Percentiles rank a stretch among this genome's conserved stretches.
Conservation (phyloP, 495 filamentous ascomycete species). For the Hypoxylon intermedium region DNA sequence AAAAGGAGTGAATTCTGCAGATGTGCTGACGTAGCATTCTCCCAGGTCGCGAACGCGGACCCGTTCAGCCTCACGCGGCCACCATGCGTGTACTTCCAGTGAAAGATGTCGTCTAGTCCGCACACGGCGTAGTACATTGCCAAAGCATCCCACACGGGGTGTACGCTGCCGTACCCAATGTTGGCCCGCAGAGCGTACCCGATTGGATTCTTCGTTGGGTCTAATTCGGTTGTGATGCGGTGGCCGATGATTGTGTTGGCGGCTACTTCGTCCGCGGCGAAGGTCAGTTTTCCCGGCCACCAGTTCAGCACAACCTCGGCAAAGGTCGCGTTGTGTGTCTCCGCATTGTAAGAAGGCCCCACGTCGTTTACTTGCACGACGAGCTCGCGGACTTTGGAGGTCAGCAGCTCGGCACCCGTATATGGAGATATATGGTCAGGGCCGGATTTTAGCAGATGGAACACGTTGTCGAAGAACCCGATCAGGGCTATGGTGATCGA, state of each 20-base stretch:
- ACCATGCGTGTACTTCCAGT: constrained; percentile 38
- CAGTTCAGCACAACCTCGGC: constrained; percentile 37
- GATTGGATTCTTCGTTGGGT: constrained; percentile 38
- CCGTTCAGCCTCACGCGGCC: constrained; percentile 30
- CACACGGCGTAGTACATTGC: constrained; percentile 56
- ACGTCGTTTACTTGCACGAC: constrained; percentile 41
- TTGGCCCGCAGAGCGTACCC: constrained; percentile 46
- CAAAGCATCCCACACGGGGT: constrained; percentile 68
- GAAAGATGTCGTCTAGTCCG: constrained; percentile 40
- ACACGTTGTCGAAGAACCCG: constrained; percentile 43
- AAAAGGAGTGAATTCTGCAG: constrained; percentile 43
- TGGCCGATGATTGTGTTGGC: constrained; percentile 34
- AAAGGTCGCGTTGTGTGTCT: constrained; percentile 26
- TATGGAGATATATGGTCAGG: constrained; percentile 37
- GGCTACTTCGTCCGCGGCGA: constrained; percentile 41
- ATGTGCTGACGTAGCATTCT: constrained; percentile 21
- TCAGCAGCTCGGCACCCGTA: constrained; percentile 54
- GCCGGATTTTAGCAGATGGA: constrained; percentile 36
- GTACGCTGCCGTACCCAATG: constrained; percentile 71
- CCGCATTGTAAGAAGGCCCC: constrained; percentile 39
- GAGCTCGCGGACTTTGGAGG: constrained; percentile 49
- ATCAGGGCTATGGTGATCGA: constrained; percentile 41
- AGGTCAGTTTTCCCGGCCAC: constrained; percentile 40
- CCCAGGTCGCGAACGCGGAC: constrained; percentile 35
- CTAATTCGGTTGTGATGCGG: constrained; percentile 35